Conservation (phyloP, 306 rosid species). For the Trifolium dubium region DNA sequence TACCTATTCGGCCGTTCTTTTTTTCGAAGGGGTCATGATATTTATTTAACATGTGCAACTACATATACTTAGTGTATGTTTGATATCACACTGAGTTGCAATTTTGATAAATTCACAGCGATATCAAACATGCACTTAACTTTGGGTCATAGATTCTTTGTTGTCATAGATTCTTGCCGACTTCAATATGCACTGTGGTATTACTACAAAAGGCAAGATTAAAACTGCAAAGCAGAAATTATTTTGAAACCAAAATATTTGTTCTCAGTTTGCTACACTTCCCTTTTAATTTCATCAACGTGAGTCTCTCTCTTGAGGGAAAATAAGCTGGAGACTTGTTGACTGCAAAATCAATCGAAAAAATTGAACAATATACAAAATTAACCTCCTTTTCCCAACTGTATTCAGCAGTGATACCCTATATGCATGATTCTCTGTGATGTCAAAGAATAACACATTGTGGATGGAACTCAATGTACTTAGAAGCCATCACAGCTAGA, state of each 20-base stretch:
- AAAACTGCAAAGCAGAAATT: neutral
- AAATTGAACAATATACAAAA: neutral
- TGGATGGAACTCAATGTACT: neutral
- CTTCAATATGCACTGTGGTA: neutral
- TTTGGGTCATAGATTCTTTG: no score
- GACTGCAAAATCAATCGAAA: neutral
- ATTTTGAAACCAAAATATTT: neutral
- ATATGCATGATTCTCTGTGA: neutral
- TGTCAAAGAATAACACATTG: neutral
- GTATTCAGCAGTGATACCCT: neutral
- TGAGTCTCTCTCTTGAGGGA: neutral
- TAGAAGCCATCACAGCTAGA: neutral
- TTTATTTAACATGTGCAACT: neutral
- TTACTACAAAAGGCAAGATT: no score
- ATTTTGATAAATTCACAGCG: no score
- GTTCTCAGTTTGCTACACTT: neutral
- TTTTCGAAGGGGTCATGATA: neutral
- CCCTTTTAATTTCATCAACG: neutral
- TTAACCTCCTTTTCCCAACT: neutral
- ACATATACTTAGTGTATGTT: no score
- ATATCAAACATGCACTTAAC: no score
- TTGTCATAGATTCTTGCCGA: neutral
- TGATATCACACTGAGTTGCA: no score
- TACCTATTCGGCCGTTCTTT: neutral
- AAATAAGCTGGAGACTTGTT: neutral